phyloP scores from a whole-genome alignment of 495 filamentous ascomycete genomes.

The Talaromyces borbonicus region DNA sequence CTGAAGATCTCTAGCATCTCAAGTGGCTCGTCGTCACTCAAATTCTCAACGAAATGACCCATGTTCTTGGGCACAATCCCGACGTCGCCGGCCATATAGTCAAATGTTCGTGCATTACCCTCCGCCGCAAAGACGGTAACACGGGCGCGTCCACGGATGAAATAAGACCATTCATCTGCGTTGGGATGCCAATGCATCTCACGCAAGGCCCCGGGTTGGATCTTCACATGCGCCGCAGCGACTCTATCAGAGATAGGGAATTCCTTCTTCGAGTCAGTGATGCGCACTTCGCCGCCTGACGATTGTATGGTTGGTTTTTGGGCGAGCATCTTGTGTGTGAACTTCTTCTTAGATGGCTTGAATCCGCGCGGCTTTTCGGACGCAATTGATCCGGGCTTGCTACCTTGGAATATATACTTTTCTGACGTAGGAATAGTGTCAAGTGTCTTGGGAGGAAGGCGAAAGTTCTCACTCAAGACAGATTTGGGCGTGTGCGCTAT shows the following conservation, averaged over 20 bases:
- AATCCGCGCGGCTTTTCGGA: constrained; percentile 34
- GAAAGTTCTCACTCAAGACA: constrained; percentile 57
- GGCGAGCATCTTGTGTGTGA: constrained; percentile 52
- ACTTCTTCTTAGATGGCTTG: constrained; percentile 49
- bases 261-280: constrained; percentile 50
- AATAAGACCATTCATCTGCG: constrained; percentile 49
- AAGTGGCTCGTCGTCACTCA: constrained; percentile 45
- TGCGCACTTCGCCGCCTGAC: constrained; percentile 49
- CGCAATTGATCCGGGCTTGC: constrained; percentile 40
- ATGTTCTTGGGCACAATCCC: constrained; percentile 51
- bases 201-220: constrained; percentile 46
- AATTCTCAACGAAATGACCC: constrained; percentile 55
- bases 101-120: constrained; percentile 24
- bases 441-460: constrained; percentile 48
- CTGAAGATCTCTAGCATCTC: constrained; percentile 52
- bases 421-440: constrained; percentile 45
- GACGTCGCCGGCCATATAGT: constrained; percentile 46
- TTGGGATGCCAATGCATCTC: constrained; percentile 54
- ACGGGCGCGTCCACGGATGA: constrained; percentile 39
- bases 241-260: constrained; percentile 56
- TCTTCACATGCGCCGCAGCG: constrained; percentile 50
- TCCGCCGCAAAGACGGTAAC: constrained; percentile 42
- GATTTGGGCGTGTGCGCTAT: constrained; percentile 51
- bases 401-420: constrained; percentile 62
- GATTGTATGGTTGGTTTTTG: constrained; percentile 43